A percentile compares a stretch with the other conserved stretches of the same genome.
These are phyloP conservation scores for Hirsutella rhossiliensis DNA, from an alignment of 2,329 filamentous ascomycete species.

Conservation along the genomic window DNA sequence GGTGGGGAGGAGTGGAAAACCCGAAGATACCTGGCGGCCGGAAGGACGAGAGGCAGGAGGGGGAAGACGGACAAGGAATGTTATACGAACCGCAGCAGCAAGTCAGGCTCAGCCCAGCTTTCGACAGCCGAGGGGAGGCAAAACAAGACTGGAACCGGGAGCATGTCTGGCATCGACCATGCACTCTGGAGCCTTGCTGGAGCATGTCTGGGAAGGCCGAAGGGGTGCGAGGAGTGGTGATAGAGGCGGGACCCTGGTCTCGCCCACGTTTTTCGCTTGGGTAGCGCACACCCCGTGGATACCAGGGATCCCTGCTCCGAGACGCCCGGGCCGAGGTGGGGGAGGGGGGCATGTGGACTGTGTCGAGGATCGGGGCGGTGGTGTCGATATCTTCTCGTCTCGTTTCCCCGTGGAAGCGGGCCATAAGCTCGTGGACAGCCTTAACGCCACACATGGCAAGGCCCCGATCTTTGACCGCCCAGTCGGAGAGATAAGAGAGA, in stretches of 20 bases:
- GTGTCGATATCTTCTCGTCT: too few species aligned
- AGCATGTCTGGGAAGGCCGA: neutral
- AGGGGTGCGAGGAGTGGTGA: constrained; percentile 1
- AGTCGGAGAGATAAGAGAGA: too few species aligned
- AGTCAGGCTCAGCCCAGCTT: too few species aligned
- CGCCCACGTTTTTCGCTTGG: constrained; percentile 1
- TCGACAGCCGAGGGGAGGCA: too few species aligned
- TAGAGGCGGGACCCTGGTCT: neutral
- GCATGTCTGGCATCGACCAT: neutral
- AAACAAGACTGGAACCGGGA: too few species aligned
- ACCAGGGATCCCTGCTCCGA: neutral
- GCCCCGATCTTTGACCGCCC: too few species aligned
- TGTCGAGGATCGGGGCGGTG: too few species aligned
- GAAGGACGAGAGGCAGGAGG: neutral
- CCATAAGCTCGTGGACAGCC: too few species aligned
- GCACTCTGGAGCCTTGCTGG: neutral
- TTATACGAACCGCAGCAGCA: neutral
- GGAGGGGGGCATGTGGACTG: neutral
- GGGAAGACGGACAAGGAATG: neutral
- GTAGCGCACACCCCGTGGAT: neutral
- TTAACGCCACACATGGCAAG: too few species aligned
- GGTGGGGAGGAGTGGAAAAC: neutral
- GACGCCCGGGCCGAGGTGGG: neutral
- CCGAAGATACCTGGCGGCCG: neutral
- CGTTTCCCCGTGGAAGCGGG: too few species aligned